A percentile compares a stretch with the other conserved stretches of the same genome.
Evolutionary conservation across 805 yeast species (phyloP).

Genomic region (Candida xyloterini): DNA sequence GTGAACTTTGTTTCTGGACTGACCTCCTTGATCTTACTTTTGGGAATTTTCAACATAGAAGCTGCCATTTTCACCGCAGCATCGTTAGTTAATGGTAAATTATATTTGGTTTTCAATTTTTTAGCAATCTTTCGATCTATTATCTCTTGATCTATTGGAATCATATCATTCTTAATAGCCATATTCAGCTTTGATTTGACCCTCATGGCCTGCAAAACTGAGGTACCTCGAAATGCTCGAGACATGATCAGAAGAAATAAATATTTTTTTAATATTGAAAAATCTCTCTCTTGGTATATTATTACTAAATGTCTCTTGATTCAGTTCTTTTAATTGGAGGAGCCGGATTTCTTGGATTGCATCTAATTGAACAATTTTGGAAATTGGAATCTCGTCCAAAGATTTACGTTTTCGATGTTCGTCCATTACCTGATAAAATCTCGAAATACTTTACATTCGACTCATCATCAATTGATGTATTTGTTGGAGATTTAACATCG

Average conservation of each 20-base stretch:
- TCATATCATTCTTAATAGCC: conserved; percentile 12
- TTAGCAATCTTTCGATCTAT: conserved; percentile 6
- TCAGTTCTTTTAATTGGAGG: conserved; percentile 92
- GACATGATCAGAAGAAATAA: conserved; percentile 1
- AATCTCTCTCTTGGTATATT: too few relatives aligned
- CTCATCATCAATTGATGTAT: conserved; percentile 52
- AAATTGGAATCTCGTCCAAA: conserved; percentile 60
- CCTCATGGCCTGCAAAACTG: conserved; percentile 2
- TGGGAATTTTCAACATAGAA: conserved; percentile 18
- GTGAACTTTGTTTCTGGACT: conserved; percentile 27
- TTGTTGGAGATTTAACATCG: conserved; percentile 82
- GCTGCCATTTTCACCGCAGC: conserved; percentile 29
- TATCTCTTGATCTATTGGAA: conserved; percentile 11
- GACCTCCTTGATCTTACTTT: conserved; percentile 18
- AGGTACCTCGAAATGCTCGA: conserved; percentile 2
- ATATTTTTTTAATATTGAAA: too few relatives aligned
- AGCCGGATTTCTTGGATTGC: conserved; percentile 90
- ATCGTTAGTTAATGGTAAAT: conserved; percentile 23
- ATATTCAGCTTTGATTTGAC: conserved; percentile 13
- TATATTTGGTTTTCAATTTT: conserved; percentile 19
- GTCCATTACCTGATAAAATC: conserved; percentile 74
- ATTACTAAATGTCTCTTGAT: conserved; percentile 28
- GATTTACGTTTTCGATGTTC: conserved; percentile 85
- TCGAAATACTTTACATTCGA: conserved; percentile 76
- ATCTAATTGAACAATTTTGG: conserved; percentile 81